Evolutionary conservation across 805 yeast genomes (phyloP).

Genomic region (Kuraishia capsulata): DNA sequence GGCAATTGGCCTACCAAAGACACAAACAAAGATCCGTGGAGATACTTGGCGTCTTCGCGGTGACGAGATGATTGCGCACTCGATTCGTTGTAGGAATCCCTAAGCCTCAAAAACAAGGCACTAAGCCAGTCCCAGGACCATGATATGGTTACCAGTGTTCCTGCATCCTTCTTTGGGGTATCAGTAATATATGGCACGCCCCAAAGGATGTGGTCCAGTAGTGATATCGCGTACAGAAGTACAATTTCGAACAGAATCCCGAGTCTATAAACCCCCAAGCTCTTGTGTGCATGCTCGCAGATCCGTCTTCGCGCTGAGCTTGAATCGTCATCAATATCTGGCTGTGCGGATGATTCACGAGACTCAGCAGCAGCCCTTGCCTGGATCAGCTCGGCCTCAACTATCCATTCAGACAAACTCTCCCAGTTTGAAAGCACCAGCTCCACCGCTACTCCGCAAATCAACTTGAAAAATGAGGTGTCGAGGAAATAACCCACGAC

Average conservation of each 20-base stretch:
- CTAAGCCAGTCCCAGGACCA: too few species aligned
- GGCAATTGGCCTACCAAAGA: conserved; percentile 9
- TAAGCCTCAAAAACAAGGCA: too few species aligned
- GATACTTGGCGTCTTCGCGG: conserved; percentile 4
- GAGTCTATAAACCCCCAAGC: conserved; percentile 6
- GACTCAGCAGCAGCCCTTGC: too few species aligned
- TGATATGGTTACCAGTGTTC: too few species aligned
- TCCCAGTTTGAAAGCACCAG: conserved; percentile 9
- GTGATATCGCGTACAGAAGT: conserved; percentile 7
- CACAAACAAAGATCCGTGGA: conserved; percentile 9
- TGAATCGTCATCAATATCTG: not conserved
- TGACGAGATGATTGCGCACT: not conserved
- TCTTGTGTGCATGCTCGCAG: conserved; percentile 1
- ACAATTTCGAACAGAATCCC: conserved; percentile 10
- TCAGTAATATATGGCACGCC: not conserved
- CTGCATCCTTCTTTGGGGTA: not conserved
- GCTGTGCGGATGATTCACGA: not conserved
- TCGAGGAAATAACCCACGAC: conserved; percentile 14
- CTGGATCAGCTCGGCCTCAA: not conserved
- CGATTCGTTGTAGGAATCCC: not conserved
- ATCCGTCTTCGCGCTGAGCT: not conserved
- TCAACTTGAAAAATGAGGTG: conserved; percentile 14
- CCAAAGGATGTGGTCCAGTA: conserved; percentile 10
- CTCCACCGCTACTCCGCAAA: conserved; percentile 11
- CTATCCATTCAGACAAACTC: conserved; percentile 10